A percentile compares a stretch with the other conserved stretches of the same genome.
phyloP scores from a whole-genome alignment of 202 grass and related monocot species.

The Schoenoplectus triqueter region DNA sequence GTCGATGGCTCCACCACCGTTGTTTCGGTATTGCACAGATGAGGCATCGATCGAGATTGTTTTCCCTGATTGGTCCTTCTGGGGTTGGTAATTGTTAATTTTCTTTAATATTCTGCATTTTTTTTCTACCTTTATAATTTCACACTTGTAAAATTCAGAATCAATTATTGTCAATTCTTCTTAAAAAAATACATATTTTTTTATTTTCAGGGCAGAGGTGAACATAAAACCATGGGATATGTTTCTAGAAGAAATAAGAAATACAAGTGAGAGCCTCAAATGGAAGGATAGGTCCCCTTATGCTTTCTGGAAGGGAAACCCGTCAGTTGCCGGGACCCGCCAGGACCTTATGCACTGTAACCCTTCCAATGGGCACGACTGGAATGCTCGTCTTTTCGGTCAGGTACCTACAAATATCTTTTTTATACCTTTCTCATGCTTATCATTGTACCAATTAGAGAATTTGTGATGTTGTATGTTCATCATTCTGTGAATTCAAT shows the following conservation, averaged over 20 bases:
- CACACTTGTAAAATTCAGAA: background rate
- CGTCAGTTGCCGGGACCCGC: constrained; percentile 33
- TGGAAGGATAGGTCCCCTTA: constrained; percentile 60
- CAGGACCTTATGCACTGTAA: constrained; percentile 52
- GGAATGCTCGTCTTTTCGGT: constrained; percentile 45
- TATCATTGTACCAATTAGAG: background rate
- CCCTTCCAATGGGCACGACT: constrained; percentile 40
- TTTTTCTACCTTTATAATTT: background rate
- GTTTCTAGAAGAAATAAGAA: constrained; percentile 54
- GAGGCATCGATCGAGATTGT: constrained; percentile 66
- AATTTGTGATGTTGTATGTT: background rate
- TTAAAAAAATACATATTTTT: no score
- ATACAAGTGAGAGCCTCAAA: constrained; percentile 29
- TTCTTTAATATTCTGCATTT: background rate
- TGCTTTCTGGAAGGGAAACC: constrained; percentile 84
- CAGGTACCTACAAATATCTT: constrained; percentile 18
- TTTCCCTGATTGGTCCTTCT: constrained; percentile 98
- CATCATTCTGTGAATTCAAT: background rate
- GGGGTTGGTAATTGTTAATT: constrained; percentile 80
- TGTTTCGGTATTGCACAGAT: constrained; percentile 80
- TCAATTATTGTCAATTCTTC: background rate
- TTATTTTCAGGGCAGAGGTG: constrained; percentile 57
- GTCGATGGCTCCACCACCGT: constrained; percentile 45
- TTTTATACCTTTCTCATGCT: background rate
- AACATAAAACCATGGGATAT: constrained; percentile 67